These are phyloP conservation scores for Sporothrix variecibatus DNA, from an alignment of 2,329 filamentous ascomycete species.

Conservation along the genomic window DNA sequence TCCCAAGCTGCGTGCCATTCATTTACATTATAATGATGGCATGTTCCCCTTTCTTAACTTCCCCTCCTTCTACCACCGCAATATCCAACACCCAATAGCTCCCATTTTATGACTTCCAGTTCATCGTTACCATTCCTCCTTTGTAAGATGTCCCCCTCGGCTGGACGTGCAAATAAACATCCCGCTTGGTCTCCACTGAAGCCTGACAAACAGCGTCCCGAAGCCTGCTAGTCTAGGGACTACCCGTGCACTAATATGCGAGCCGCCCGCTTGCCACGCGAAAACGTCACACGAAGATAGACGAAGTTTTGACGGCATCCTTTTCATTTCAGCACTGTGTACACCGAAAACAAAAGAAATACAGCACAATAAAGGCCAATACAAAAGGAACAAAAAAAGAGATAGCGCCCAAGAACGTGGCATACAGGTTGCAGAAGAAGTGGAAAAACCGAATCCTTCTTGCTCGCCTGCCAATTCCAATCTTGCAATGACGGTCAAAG, in stretches of 20 bases:
- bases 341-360: not conserved
- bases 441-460: not conserved
- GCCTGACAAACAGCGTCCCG: not conserved
- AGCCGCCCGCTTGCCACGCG: not conserved
- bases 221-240: conserved; percentile 3
- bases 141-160: not conserved
- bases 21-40: not conserved
- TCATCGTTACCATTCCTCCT: not conserved
- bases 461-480: not conserved
- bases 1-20: not conserved
- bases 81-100: not conserved
- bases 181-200: not conserved
- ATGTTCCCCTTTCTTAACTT: not conserved
- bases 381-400: not conserved
- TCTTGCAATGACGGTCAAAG: not conserved
- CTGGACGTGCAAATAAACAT: not conserved
- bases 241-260: not conserved
- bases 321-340: not conserved
- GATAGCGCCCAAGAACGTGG: not conserved
- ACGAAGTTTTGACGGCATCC: not conserved
- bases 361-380: not conserved
- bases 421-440: not conserved
- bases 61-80: not conserved
- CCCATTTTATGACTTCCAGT: not conserved
- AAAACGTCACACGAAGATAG: no score